Conservation (phyloP, 1,284 basidiomycete genomes). For the Coniferiporia sulphurascens region DNA sequence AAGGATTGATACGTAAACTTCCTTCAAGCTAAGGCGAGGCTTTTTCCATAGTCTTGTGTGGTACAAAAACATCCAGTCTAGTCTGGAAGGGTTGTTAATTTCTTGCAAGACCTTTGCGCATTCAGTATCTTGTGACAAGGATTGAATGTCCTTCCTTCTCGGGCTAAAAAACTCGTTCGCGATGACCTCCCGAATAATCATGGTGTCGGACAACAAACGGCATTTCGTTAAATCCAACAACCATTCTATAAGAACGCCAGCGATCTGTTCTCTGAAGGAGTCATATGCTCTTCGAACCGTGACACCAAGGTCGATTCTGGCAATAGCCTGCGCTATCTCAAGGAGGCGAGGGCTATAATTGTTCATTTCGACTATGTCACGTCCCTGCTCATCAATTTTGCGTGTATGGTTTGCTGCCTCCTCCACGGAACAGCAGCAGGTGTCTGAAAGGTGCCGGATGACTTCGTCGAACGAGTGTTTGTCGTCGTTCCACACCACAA, state of each 20-base stretch:
- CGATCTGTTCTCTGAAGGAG: constrained; percentile 86
- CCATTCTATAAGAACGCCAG: constrained; percentile 81
- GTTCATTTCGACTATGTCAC: constrained; percentile 82
- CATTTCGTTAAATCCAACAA: constrained; percentile 76
- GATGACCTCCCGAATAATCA: constrained; percentile 69
- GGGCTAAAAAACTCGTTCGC: constrained; percentile 66
- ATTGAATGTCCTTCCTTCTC: constrained; percentile 44
- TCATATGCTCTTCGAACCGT: constrained; percentile 87
- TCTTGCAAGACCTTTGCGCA: constrained; percentile 43
- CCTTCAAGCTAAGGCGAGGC: constrained; percentile 74
- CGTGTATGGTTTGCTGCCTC: constrained; percentile 65
- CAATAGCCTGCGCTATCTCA: constrained; percentile 75
- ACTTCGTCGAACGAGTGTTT: constrained; percentile 94
- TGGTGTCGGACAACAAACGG: constrained; percentile 58
- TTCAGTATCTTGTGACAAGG: constrained; percentile 30
- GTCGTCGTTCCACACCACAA: constrained; percentile 96
- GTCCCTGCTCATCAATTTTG: constrained; percentile 77
- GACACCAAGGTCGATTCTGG: constrained; percentile 89
- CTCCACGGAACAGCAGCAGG: constrained; percentile 52
- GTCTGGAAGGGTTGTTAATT: constrained; percentile 50
- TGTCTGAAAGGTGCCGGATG: constrained; percentile 72
- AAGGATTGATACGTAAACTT: constrained; percentile 76
- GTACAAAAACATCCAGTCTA: constrained; percentile 74
- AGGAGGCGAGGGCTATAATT: constrained; percentile 65
- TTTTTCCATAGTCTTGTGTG: constrained; percentile 84